phyloP scores from a whole-genome alignment of 2,329 filamentous ascomycete species.

The Ophiostoma australiae region DNA sequence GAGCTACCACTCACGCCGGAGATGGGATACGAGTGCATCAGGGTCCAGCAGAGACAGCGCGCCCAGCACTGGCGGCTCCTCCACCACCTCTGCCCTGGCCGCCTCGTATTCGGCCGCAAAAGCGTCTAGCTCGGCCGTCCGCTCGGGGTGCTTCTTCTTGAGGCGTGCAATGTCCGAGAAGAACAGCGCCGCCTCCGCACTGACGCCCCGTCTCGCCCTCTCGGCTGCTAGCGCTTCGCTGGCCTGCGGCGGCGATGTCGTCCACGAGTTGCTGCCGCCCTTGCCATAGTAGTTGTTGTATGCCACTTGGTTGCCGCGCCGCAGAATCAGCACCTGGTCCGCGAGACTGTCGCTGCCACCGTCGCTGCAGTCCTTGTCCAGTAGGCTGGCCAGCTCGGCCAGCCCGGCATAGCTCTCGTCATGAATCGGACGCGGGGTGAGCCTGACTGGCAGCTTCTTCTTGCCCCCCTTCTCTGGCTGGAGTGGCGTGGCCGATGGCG shows the following conservation, averaged over 20 bases:
- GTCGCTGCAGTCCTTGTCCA: conserved; percentile 33
- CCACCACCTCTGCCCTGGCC: not conserved
- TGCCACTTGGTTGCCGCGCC: conserved; percentile 38
- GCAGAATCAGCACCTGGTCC: conserved; percentile 39
- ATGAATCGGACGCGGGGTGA: conserved; percentile 44
- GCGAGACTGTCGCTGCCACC: not conserved
- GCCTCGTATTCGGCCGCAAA: conserved; percentile 20
- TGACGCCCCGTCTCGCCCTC: conserved; percentile 20
- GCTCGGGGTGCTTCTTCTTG: conserved; percentile 21
- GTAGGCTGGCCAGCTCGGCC: conserved; percentile 36
- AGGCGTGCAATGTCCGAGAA: conserved; percentile 25
- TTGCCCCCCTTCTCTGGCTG: not conserved
- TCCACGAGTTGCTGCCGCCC: not conserved
- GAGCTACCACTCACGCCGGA: conserved; percentile 17
- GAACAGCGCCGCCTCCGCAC: conserved; percentile 33
- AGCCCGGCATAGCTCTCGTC: conserved; percentile 43
- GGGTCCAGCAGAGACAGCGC: conserved; percentile 15
- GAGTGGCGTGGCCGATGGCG: conserved; percentile 24
- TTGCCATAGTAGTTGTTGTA: conserved; percentile 26
- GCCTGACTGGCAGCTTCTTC: conserved; percentile 35
- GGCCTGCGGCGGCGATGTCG: conserved; percentile 2
- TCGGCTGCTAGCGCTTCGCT: conserved; percentile 26
- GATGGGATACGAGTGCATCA: conserved; percentile 12
- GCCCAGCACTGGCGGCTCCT: not conserved
- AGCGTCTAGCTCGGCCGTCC: conserved; percentile 23